Conservation (phyloP, 345 rosid species). For the Heritiera fomes region DNA sequence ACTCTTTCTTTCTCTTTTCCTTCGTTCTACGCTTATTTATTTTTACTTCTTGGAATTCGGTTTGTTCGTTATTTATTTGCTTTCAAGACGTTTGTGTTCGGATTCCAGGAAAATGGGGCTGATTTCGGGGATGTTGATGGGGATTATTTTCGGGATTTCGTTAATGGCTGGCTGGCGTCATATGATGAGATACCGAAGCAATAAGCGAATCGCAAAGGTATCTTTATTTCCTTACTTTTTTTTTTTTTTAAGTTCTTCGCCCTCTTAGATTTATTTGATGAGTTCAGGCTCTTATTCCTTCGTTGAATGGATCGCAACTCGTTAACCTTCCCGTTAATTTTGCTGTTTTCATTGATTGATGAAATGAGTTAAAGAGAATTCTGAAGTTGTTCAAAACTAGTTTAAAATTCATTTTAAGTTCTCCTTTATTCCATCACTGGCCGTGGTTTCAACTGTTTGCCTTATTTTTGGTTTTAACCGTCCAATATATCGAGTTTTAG, state of each 20-base stretch:
- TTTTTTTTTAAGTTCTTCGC: background rate
- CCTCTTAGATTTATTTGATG: background rate
- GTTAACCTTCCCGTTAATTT: background rate
- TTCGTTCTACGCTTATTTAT: background rate
- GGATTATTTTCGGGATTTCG: constrained; percentile 78
- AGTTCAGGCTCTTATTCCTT: background rate
- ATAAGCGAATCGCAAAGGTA: constrained; percentile 87
- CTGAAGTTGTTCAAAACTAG: background rate
- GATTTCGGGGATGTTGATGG: constrained; percentile 83
- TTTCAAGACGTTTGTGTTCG: constrained; percentile 16
- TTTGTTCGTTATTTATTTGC: background rate
- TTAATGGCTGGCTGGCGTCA: constrained; percentile 94
- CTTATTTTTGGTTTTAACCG: background rate
- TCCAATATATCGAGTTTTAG: background rate
- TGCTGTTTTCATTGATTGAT: background rate
- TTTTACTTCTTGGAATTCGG: constrained; percentile 13
- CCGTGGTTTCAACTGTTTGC: background rate
- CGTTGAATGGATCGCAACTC: background rate
- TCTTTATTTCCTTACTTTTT: background rate
- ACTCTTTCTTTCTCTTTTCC: background rate
- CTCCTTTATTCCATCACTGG: too few species aligned
- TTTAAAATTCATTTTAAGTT: too few species aligned
- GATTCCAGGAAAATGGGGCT: constrained; percentile 71
- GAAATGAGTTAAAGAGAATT: background rate
- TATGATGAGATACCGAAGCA: constrained; percentile 85